phyloP scores from a whole-genome alignment of 2,329 filamentous ascomycete species.

The Graphium sp. region DNA sequence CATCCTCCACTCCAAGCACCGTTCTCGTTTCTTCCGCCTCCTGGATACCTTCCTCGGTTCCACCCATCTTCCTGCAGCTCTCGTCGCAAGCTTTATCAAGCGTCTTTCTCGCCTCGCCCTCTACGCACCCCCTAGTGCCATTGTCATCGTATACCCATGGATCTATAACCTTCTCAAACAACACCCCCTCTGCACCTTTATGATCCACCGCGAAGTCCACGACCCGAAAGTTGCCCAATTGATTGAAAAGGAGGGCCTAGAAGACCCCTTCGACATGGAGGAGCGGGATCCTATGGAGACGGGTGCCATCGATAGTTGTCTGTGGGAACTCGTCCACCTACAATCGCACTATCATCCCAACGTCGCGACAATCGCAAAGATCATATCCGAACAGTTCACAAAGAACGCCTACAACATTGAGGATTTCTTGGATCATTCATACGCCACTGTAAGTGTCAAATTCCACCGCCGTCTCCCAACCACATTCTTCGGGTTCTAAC shows the following conservation, averaged over 20 bases:
- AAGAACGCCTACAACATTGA: conserved; percentile 92
- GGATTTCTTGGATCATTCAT: conserved; percentile 92
- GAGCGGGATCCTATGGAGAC: conserved; percentile 77
- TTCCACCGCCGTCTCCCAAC: no score
- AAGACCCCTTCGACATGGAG: conserved; percentile 60
- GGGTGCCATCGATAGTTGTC: conserved; percentile 71
- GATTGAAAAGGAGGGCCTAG: conserved; percentile 41
- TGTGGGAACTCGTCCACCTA: conserved; percentile 89
- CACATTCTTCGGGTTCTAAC: background rate
- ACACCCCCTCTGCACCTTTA: conserved; percentile 85
- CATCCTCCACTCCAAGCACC: conserved; percentile 83
- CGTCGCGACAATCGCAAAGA: conserved; percentile 82
- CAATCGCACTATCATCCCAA: conserved; percentile 95
- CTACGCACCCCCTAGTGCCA: conserved; percentile 75
- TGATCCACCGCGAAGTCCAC: conserved; percentile 68
- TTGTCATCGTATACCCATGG: conserved; percentile 82
- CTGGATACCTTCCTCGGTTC: conserved; percentile 82
- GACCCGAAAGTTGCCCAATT: conserved; percentile 38
- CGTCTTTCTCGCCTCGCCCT: conserved; percentile 70
- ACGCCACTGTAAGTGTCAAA: conserved; percentile 49
- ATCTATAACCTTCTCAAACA: conserved; percentile 86
- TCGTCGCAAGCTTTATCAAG: conserved; percentile 95
- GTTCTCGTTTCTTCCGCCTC: conserved; percentile 82
- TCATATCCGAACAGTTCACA: conserved; percentile 92
- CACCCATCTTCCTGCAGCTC: conserved; percentile 75